Evolutionary conservation across 2,329 filamentous ascomycete genomes (phyloP).

Genomic region (Aspergillus tubingensis): DNA sequence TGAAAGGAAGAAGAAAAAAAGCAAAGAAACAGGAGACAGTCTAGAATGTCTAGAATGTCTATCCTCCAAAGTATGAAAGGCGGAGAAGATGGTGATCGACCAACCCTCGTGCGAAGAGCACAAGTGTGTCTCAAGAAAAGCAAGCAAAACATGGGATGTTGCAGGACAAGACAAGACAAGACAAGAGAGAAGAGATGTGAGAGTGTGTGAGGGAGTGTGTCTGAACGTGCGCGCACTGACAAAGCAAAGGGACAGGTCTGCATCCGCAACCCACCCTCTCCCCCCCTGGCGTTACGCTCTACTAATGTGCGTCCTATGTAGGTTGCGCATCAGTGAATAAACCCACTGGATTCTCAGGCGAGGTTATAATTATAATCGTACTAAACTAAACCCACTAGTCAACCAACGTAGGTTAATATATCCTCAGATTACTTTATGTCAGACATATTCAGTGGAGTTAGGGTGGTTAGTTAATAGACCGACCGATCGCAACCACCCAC

Average conservation of each 20-base stretch:
- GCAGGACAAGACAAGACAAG: background rate
- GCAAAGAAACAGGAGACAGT: background rate
- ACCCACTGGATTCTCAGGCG: background rate
- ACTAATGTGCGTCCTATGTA: too few species aligned
- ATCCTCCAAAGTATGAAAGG: background rate
- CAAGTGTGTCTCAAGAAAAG: background rate
- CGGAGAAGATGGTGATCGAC: background rate
- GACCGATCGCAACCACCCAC: background rate
- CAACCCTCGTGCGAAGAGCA: background rate
- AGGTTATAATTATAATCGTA: background rate
- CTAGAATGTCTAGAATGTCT: background rate
- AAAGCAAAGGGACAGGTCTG: background rate
- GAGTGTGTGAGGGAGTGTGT: too few species aligned
- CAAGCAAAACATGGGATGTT: background rate
- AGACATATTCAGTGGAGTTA: background rate
- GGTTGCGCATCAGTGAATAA: background rate
- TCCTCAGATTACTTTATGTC: background rate
- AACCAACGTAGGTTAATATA: background rate
- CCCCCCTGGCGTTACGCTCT: background rate
- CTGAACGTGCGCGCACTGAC: background rate
- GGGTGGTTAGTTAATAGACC: background rate
- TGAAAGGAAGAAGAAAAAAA: background rate
- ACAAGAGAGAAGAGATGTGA: too few species aligned
- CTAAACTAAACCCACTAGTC: too few species aligned
- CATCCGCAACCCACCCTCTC: background rate